Percentiles rank a stretch among this genome's conserved stretches.
Evolutionary conservation across 345 rosid genomes (phyloP).

Genomic region (Melaleuca quinquenervia): DNA sequence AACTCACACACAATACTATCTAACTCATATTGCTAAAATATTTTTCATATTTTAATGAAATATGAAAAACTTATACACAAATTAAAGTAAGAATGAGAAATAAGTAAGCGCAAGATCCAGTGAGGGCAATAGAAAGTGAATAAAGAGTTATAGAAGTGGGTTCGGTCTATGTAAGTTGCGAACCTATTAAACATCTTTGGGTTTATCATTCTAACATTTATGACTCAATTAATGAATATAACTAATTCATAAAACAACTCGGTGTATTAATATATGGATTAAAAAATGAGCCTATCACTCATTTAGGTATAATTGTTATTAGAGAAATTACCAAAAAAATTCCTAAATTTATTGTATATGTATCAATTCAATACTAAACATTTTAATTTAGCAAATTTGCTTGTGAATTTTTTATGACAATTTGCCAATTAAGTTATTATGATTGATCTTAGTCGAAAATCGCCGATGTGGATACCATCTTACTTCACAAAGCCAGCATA

Average conservation of each 20-base stretch:
- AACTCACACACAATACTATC: background rate
- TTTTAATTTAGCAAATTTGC: background rate
- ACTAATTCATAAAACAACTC: background rate
- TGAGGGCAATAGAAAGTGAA: background rate
- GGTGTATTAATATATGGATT: background rate
- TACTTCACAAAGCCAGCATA: accelerated
- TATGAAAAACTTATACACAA: background rate
- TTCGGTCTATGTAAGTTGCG: background rate
- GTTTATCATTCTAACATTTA: background rate
- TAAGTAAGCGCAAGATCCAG: background rate
- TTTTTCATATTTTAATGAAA: background rate
- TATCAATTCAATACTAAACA: background rate
- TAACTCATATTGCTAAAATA: background rate
- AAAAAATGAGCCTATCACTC: background rate
- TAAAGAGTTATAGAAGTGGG: background rate
- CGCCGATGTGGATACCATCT: accelerated
- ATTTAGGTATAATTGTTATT: background rate
- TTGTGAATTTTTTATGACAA: background rate
- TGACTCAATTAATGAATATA: background rate
- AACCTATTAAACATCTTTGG: background rate
- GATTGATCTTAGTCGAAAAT: accelerated
- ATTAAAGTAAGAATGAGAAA: background rate
- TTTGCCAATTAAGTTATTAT: accelerated
- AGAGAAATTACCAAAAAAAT: background rate
- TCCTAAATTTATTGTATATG: background rate